A percentile compares a stretch with the other conserved stretches of the same genome.
These are phyloP conservation scores for Flaveria sonorensis DNA, from an alignment of 129 eudicot genomes.

Conservation along the genomic window DNA sequence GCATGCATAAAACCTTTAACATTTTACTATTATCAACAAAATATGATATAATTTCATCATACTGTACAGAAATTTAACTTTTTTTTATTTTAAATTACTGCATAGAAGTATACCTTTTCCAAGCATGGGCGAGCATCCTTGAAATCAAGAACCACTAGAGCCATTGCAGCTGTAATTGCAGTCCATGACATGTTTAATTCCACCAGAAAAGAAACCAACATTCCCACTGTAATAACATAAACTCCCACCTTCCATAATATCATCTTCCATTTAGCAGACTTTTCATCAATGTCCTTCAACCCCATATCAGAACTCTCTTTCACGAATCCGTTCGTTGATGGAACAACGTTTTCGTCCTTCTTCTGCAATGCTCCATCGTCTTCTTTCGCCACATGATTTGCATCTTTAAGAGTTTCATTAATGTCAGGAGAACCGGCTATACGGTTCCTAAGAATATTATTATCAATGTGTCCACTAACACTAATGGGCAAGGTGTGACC, in stretches of 20 bases:
- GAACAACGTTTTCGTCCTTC: slow-evolving; percentile 33
- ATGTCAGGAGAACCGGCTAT: slow-evolving; percentile 34
- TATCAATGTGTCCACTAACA: slow-evolving; percentile 29
- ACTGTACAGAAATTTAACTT: too few species aligned
- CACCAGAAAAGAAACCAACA: slow-evolving; percentile 67
- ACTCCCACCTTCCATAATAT: slow-evolving; percentile 71
- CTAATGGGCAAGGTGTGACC: slow-evolving; percentile 35
- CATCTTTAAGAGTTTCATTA: slow-evolving; percentile 37
- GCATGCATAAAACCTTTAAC: not conserved
- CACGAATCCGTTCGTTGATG: slow-evolving; percentile 42
- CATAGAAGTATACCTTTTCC: slow-evolving; percentile 60
- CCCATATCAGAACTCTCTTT: slow-evolving; percentile 24
- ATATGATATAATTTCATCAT: not conserved
- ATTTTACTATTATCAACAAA: not conserved
- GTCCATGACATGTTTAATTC: slow-evolving; percentile 97
- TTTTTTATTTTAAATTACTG: not conserved
- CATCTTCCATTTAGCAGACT: slow-evolving; percentile 56
- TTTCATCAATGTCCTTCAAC: slow-evolving; percentile 42
- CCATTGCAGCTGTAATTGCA: slow-evolving; percentile 90
- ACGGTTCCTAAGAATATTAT: slow-evolving; percentile 54
- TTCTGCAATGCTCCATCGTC: slow-evolving; percentile 17
- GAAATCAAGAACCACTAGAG: slow-evolving; percentile 92
- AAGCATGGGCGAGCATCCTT: slow-evolving; percentile 82
- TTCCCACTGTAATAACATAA: slow-evolving; percentile 79
- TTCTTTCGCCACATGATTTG: slow-evolving; percentile 44